Percentiles rank a stretch among this genome's conserved stretches.
Evolutionary conservation across 768 basidiomycete genomes (phyloP).

Genomic region (Candolleomyces eurysporus): DNA sequence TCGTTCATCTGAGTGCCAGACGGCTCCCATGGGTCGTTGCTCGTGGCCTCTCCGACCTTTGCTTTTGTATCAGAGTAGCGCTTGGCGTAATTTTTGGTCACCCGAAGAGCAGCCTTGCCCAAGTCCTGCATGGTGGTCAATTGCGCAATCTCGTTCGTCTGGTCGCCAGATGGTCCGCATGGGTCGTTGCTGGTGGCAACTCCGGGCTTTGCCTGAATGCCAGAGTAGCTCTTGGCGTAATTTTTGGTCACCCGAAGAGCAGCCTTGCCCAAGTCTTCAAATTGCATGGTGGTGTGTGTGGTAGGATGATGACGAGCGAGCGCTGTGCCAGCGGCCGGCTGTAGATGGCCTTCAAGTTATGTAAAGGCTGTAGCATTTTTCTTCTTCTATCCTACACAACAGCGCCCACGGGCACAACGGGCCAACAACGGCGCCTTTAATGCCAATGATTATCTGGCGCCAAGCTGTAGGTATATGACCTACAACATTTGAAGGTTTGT

Average conservation of each 20-base stretch:
- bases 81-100: slow-evolving; percentile 94
- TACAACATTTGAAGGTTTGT: too few relatives aligned
- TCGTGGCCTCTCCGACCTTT: slow-evolving; percentile 95
- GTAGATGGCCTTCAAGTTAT: too few relatives aligned
- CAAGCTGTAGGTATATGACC: too few relatives aligned
- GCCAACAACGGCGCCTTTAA: too few relatives aligned
- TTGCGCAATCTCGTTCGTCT: slow-evolving; percentile 99
- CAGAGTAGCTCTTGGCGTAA: slow-evolving; percentile 94
- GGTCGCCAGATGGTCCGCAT: slow-evolving; percentile 95
- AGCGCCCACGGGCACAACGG: too few relatives aligned
- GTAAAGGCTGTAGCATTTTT: too few relatives aligned
- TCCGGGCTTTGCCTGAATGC: slow-evolving; percentile 91
- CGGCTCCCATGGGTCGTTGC: slow-evolving; percentile 98
- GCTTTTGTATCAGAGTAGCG: slow-evolving; percentile 94
- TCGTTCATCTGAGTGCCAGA: slow-evolving; percentile 99
- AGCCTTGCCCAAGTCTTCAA: slow-evolving; percentile 74
- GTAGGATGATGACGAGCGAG: too few relatives aligned
- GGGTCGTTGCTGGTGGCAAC: slow-evolving; percentile 98
- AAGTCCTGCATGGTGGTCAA: slow-evolving; percentile 70
- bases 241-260: slow-evolving; percentile 90
- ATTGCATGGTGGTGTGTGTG: slow-evolving; percentile 33
- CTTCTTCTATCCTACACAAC: too few relatives aligned
- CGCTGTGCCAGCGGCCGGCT: too few relatives aligned
- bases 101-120: slow-evolving; percentile 81
- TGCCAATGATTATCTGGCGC: too few relatives aligned